A percentile compares a stretch with the other conserved stretches of the same genome.
phyloP scores from a whole-genome alignment of 805 yeast species.

The Candida gorgasii region DNA sequence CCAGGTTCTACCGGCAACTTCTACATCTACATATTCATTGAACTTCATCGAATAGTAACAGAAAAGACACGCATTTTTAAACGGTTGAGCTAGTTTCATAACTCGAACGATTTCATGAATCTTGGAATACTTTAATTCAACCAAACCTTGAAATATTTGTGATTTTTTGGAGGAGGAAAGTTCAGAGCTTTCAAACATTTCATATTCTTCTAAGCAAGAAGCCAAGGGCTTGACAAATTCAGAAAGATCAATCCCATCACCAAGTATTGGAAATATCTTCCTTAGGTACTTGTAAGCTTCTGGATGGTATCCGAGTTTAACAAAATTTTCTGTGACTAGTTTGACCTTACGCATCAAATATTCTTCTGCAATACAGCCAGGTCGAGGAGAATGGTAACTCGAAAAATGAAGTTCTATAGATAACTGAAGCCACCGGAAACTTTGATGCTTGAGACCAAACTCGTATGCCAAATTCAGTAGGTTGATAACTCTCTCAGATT shows the following conservation, averaged over 20 bases:
- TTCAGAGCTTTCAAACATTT: too few relatives aligned
- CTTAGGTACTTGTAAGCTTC: not conserved
- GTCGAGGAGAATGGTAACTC: conserved; percentile 19
- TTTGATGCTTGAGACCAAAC: conserved; percentile 27
- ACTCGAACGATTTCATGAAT: not conserved
- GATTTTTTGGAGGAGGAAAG: too few relatives aligned
- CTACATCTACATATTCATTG: not conserved
- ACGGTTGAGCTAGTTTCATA: conserved; percentile 5
- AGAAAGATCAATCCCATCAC: too few relatives aligned
- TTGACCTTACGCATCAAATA: not conserved
- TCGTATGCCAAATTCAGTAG: conserved; percentile 48
- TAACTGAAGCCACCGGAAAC: conserved; percentile 17
- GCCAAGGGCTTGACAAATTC: too few relatives aligned
- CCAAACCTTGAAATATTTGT: too few relatives aligned
- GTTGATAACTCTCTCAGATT: conserved; percentile 44
- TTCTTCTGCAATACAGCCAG: too few relatives aligned
- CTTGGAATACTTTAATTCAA: not conserved
- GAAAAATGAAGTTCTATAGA: conserved; percentile 34
- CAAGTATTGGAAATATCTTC: not conserved
- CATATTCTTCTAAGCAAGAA: too few relatives aligned
- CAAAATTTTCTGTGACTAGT: not conserved
- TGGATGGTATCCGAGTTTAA: not conserved
- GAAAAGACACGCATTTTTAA: conserved; percentile 5
- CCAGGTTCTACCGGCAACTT: not conserved
- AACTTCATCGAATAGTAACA: conserved; percentile 9